Base-by-base conservation (phyloP, 306 rosid species). In the Cicer bijugum region DNA sequence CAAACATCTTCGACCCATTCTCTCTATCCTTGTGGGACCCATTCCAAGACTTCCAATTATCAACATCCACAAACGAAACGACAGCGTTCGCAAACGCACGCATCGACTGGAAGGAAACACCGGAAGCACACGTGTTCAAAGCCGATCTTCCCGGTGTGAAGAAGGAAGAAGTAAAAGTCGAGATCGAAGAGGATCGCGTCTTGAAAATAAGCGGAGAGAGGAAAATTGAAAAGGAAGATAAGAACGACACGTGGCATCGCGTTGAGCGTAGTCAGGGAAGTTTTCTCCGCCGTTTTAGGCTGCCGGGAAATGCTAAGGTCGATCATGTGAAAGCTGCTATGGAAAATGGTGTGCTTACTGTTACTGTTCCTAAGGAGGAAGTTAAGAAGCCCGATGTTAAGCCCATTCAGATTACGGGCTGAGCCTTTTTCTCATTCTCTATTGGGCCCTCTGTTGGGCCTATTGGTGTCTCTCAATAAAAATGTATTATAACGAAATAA, bases 151-250 rank as follows among this genome's bases (percentile, higher is more conserved):
- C 77, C 0, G 87, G 84, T 1, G 72, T 84, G 51, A 84, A 69
- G 84, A 84, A 77, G 43, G 82, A 76, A 33, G 82, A 80, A 50
- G 87, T 84, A 17, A 84, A 76, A 71, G 84, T 84, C 3, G 84
- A 80, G 71, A 63, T 80, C 1, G 78, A 80, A 42, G 84, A 83
- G 0, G 86, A 72, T 0, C 14, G 60, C 1, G 81, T 84, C 46
- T 80, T 84, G 1, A 77, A 84, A 72, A 80, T 84, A 0, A 80
- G 78, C 11, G 85, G 84, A 1, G 72, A 80, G 80, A 84, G 82
- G 45, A 77, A n/a, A 0, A 77, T 0, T 60, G 87, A 84, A 67
- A 77, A 77, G 48, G 82, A 84, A 53, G 84, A 84, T 20, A 80
- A 74, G 75, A 74, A 43, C 10, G 82, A 84, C 6, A 77, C 47